A percentile compares a stretch with the other conserved stretches of the same genome.
Conservation (phyloP, 1,284 basidiomycete genomes). For the Ustilago vetiveriae region DNA sequence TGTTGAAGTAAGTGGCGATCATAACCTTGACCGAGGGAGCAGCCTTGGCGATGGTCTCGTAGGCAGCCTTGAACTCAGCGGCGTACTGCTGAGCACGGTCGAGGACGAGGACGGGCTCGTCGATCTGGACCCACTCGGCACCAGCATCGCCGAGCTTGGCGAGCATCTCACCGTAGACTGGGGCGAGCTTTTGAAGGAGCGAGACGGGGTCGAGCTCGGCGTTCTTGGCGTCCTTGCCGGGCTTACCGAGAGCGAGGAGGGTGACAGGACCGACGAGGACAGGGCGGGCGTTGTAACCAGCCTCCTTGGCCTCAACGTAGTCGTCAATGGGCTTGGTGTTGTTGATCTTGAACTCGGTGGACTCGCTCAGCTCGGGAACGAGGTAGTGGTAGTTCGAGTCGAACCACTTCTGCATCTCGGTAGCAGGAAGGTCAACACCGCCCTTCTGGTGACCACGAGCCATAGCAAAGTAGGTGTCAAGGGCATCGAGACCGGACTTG, state of each 20-base stretch:
- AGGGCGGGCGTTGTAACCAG: conserved; percentile 90
- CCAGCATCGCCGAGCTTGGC: conserved; percentile 91
- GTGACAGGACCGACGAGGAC: conserved; percentile 96
- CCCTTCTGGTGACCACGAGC: conserved; percentile 94
- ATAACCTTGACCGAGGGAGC: conserved; percentile 83
- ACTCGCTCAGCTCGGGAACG: conserved; percentile 93
- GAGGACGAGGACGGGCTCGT: conserved; percentile 95
- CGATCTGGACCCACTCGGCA: conserved; percentile 92
- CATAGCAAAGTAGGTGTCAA: conserved; percentile 93
- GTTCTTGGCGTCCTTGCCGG: conserved; percentile 81
- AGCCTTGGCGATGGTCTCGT: conserved; percentile 82
- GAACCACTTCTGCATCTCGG: conserved; percentile 99
- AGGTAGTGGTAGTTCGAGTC: conserved; percentile 99
- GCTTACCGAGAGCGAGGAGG: conserved; percentile 93
- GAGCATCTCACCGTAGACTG: conserved; percentile 91
- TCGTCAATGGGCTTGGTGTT: conserved; percentile 92
- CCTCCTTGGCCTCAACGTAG: conserved; percentile 92
- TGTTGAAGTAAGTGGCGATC: conserved; percentile 91
- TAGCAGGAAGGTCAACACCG: conserved; percentile 94
- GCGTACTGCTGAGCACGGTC: conserved; percentile 83
- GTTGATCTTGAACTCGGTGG: conserved; percentile 92
- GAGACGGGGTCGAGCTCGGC: conserved; percentile 89
- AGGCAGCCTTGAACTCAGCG: conserved; percentile 83
- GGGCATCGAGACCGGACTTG: conserved; percentile 83
- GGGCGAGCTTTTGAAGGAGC: conserved; percentile 87